phyloP scores from a whole-genome alignment of 495 filamentous ascomycete species.

The Entonaema liquescens region DNA sequence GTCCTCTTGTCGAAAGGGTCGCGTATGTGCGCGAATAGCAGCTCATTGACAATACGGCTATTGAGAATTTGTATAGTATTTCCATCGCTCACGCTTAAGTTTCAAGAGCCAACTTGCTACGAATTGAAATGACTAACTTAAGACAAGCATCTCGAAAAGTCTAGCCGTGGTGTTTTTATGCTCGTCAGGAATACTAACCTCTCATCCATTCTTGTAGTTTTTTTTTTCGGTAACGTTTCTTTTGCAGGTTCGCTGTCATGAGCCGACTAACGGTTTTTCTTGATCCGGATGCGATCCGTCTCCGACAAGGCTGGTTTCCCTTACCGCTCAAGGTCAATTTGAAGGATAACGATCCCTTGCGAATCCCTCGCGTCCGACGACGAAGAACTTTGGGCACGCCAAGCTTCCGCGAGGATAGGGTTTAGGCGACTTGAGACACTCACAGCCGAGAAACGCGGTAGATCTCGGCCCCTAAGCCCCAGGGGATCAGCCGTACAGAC shows the following conservation, averaged over 20 bases:
- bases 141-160: not conserved
- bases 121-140: not conserved
- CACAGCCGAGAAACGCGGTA: slow-evolving; percentile 16
- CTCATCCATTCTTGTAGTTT: not conserved
- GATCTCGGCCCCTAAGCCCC: slow-evolving; percentile 8
- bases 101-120: not conserved
- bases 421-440: slow-evolving; percentile 33
- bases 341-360: slow-evolving; percentile 17
- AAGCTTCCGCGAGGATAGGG: slow-evolving; percentile 18
- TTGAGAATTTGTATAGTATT: not conserved
- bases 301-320: slow-evolving; percentile 8
- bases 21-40: slow-evolving; percentile 4
- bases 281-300: slow-evolving; percentile 1
- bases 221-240: not conserved
- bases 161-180: not conserved
- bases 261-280: slow-evolving; percentile 2
- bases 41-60: not conserved
- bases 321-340: slow-evolving; percentile 17
- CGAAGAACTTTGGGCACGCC: slow-evolving; percentile 20
- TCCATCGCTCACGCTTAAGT: not conserved
- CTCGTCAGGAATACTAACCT: not conserved
- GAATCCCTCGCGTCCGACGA: slow-evolving; percentile 33
- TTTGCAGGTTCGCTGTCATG: not conserved
- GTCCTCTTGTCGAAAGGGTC: not conserved
- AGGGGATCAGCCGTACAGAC: slow-evolving; percentile 6